Evolutionary conservation across 129 eudicot genomes (phyloP).

Genomic region (Glebionis coronaria): DNA sequence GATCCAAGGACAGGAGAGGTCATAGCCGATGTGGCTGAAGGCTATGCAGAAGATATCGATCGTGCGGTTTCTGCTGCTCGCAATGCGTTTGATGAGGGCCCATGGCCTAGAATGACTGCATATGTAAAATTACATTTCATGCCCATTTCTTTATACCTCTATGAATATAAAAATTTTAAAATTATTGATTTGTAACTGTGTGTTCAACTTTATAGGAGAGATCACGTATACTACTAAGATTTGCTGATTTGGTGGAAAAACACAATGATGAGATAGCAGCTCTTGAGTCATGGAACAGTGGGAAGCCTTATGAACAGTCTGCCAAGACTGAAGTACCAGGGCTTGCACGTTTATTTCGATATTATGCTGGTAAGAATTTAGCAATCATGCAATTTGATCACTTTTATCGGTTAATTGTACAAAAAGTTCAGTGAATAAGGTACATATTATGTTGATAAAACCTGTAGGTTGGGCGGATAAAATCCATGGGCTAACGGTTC

Average conservation of each 20-base stretch:
- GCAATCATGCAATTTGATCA: not conserved
- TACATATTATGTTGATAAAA: not conserved
- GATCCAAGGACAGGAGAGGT: conserved; percentile 65
- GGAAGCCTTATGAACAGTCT: conserved; percentile 55
- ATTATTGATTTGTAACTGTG: not conserved
- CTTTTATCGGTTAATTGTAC: not conserved
- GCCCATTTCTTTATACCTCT: not conserved
- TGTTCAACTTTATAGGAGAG: conserved; percentile 36
- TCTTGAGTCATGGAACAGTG: conserved; percentile 61
- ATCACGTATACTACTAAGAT: conserved; percentile 37
- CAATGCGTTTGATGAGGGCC: conserved; percentile 60
- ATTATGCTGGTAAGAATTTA: conserved; percentile 44
- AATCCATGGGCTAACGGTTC: conserved; percentile 66
- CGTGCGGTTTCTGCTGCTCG: conserved; percentile 62
- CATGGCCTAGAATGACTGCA: conserved; percentile 61
- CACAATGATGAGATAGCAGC: conserved; percentile 57
- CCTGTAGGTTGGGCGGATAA: conserved; percentile 66
- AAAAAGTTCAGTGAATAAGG: not conserved
- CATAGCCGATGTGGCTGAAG: conserved; percentile 51
- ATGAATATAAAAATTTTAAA: not conserved
- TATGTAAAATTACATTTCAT: conserved; percentile 29
- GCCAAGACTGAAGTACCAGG: conserved; percentile 38
- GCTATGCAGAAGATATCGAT: conserved; percentile 52
- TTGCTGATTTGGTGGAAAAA: conserved; percentile 62
- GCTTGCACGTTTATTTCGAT: conserved; percentile 53